phyloP scores from a whole-genome alignment of 148 eudicot species.

The Rhododendron griersonianum region DNA sequence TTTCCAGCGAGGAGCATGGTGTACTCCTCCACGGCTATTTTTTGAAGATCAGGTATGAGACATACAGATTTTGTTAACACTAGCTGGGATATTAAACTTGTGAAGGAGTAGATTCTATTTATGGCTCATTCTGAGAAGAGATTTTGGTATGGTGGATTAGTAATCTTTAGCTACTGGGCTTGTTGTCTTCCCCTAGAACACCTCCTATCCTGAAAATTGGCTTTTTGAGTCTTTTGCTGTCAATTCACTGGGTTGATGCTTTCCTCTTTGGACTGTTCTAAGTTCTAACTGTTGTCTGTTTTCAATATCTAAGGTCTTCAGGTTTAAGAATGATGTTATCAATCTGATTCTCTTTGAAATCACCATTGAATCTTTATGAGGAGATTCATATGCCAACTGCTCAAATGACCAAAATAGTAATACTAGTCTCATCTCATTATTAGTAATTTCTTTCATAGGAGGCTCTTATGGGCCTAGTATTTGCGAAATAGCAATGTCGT shows the following conservation, averaged over 20 bases:
- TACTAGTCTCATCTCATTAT: background rate
- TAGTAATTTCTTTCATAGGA: background rate
- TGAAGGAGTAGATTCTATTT: background rate
- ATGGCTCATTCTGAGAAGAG: background rate
- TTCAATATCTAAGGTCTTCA: background rate
- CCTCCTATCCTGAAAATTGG: background rate
- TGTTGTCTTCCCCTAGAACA: background rate
- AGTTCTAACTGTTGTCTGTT: background rate
- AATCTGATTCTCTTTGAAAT: background rate
- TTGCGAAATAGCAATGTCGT: background rate
- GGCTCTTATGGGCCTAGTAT: background rate
- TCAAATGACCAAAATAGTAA: background rate
- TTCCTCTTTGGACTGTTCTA: background rate
- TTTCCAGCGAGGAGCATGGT: constrained; percentile 88
- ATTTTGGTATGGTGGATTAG: background rate
- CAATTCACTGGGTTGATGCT: background rate
- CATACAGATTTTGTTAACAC: background rate
- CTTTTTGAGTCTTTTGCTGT: background rate
- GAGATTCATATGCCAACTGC: background rate
- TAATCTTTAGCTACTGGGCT: background rate
- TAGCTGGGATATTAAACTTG: background rate
- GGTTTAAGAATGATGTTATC: background rate
- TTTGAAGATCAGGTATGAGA: constrained; percentile 83
- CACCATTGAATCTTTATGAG: background rate
- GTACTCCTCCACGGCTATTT: constrained; percentile 93